phyloP scores from a whole-genome alignment of 148 eudicot genomes.

The Rhododendron vialii region DNA sequence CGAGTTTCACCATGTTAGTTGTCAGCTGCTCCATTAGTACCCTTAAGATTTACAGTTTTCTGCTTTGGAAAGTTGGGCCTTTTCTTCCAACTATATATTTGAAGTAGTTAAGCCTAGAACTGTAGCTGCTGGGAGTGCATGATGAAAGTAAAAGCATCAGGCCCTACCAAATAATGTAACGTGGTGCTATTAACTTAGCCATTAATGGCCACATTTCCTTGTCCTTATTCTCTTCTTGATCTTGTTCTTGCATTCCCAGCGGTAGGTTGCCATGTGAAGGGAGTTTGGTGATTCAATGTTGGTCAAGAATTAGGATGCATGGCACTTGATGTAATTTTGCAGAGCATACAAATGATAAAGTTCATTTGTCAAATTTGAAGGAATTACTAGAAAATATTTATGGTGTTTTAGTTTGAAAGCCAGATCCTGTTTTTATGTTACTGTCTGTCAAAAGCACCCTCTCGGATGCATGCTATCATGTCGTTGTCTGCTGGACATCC shows the following conservation, averaged over 20 bases:
- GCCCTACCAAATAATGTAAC: neutral
- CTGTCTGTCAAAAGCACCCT: neutral
- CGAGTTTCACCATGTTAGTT: neutral
- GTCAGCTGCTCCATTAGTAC: neutral
- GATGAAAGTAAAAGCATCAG: neutral
- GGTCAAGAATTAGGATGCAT: neutral
- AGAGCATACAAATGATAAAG: neutral
- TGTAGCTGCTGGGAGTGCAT: neutral
- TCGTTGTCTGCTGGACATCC: neutral
- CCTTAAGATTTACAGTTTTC: neutral
- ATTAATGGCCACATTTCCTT: neutral
- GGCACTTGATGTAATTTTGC: neutral
- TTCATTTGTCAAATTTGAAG: neutral
- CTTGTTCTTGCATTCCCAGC: neutral
- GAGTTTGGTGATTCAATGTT: neutral
- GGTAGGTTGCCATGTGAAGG: neutral
- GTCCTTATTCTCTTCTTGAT: neutral
- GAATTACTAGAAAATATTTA: neutral
- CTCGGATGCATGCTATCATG: neutral
- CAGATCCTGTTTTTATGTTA: neutral
- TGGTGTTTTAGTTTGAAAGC: neutral
- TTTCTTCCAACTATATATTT: neutral
- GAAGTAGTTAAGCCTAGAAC: neutral
- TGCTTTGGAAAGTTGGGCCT: neutral
- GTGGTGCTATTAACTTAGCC: neutral